A percentile compares a stretch with the other conserved stretches of the same genome.
phyloP scores from a whole-genome alignment of 257 asterid species.

The Plectranthus barbatus region DNA sequence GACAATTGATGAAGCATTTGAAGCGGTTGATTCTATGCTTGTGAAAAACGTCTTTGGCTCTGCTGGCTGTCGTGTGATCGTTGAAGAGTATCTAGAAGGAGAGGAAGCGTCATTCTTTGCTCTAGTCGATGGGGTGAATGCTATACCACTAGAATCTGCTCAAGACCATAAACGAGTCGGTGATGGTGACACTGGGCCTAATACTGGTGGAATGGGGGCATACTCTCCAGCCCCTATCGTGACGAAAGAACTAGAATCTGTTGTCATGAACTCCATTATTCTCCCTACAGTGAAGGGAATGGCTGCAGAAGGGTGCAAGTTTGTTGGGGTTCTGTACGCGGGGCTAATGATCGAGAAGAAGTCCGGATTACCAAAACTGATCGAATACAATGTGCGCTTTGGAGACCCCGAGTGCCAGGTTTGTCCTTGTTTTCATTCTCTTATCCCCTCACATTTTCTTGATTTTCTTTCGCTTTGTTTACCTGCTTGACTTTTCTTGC shows the following conservation, averaged over 20 bases:
- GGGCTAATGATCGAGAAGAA: conserved; percentile 94
- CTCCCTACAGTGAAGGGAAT: conserved; percentile 86
- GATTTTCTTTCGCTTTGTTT: neutral
- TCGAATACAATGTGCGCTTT: conserved; percentile 93
- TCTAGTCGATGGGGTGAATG: conserved; percentile 86
- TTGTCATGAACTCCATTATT: conserved; percentile 77
- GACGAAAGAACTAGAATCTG: conserved; percentile 65
- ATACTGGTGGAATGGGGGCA: conserved; percentile 99
- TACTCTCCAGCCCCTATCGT: conserved; percentile 92
- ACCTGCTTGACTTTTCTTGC: neutral
- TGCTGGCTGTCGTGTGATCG: conserved; percentile 65
- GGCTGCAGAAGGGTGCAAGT: conserved; percentile 87
- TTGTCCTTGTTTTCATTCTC: conserved; percentile 7
- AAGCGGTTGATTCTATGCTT: conserved; percentile 92
- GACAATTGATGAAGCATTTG: conserved; percentile 70
- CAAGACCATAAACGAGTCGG: conserved; percentile 98
- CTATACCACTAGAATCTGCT: conserved; percentile 86
- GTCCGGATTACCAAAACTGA: conserved; percentile 80
- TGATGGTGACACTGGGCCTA: conserved; percentile 86
- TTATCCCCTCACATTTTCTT: neutral
- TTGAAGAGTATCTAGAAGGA: conserved; percentile 89
- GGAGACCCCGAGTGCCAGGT: conserved; percentile 99
- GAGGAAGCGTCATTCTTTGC: conserved; percentile 96
- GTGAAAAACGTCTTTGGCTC: conserved; percentile 67
- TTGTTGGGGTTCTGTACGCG: conserved; percentile 86